Base-by-base conservation (phyloP, 2,329 filamentous ascomycete genomes). In the Talaromyces sp. region DNA sequence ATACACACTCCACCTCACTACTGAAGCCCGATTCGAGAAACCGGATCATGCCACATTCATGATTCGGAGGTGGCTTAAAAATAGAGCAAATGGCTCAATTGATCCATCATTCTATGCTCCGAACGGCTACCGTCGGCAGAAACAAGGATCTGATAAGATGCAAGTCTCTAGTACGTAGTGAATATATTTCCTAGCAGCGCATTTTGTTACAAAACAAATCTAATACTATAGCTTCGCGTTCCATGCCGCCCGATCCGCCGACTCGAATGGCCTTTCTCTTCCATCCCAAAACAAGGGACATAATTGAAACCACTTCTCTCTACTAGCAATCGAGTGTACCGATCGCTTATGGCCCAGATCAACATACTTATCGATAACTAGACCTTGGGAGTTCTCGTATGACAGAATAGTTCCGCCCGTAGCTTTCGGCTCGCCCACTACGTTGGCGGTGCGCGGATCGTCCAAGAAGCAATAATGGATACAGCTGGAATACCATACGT, bases 361-460 rank as follows among this genome's bases (percentile, higher is more conserved):
- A 67, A 91, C 85, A 67, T 90, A 86, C 77, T 90, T 90, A 70
- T 90, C 87, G 43, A 92, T 81, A 7, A 87, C 86, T 70, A 92
- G 89, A 1, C 90, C 90, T 70, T 91, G 88, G 60, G 89, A 86
- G 62, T 91, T 85, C 70, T 93, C 90, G 75, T 93, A 93, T 67
- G 87, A 86, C 65, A 93, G 80, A 15, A 93, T 87, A 0, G 87
- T 89, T 33, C 82, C 84, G 71, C 90, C 90, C 4, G 87, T 90
- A 66, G 85, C 87, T 74, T 90, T 89, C 39, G 91, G 90, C 79
- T 94, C 91, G 3, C 79, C 80, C 1, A 87, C 84, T 6, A 85
- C 79, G 63, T 80, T 81, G 68, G 74, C 79, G 0, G 85, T 87
- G 6, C 85, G 81, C 27, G 84, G 83, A 66, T 87, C 85, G 67